Base-by-base conservation (phyloP, 1,284 basidiomycete species). In the Cutaneotrichosporon spelunceum region DNA sequence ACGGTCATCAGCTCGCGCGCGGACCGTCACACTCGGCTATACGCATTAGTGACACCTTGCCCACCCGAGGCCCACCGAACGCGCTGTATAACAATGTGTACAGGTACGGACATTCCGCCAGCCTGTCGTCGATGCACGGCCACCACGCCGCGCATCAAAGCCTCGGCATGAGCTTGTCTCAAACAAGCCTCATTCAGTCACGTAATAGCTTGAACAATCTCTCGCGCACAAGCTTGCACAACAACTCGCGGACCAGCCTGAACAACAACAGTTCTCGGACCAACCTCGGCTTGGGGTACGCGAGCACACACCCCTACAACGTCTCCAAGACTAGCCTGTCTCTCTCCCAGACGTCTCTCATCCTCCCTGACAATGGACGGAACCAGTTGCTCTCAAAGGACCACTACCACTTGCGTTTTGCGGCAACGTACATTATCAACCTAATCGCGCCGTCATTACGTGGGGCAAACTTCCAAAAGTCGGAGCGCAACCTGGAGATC, bases 361-460 rank as follows among this genome's bases (percentile, higher is more conserved):
- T 66, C 8, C 59, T 66, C 4, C 61, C 64, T 4, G 61, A 63
- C 34, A 44, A 44, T 4, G 34, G 48, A 14, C 59, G 61, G 6
- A 36, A 48, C 19, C 59, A 63, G 45, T 57, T 61, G 7, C 61
- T 75, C 4, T 72, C 73, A 11, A 65, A 65, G 16, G 72, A 76
- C n/a, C 77, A 78, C 60, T 79, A 74, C 57, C 67, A 68, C 53
- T 63, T 79, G 16, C 72, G 77, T 0, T 65, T 79, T 7, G 68
- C 77, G 0, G 69, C 70, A 19, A 71, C 75, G 0, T 77, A 72
- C 60, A 60, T 79, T 14, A 70, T 75, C 61, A 73, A 70, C 52
- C 64, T 70, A 10, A 63, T 79, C 29, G 68, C 72, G 13, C 73
- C 74, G 4, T 60, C 73, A 13, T 52, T 77, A 26, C 64, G 68